Percentiles rank a stretch among this genome's conserved stretches.
phyloP scores from a whole-genome alignment of 306 rosid species.

The Pyrus communis region DNA sequence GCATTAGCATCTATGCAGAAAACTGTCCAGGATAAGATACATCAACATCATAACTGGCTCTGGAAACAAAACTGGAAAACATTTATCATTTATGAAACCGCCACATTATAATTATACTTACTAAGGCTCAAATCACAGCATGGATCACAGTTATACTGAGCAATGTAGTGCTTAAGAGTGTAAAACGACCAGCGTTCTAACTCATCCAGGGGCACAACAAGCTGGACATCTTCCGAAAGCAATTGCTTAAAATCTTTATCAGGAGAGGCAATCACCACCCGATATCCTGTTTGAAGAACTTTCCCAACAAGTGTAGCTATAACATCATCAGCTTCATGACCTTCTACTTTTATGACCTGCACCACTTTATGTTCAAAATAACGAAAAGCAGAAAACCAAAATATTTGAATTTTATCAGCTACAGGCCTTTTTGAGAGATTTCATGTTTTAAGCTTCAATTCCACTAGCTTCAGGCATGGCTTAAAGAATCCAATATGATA shows the following conservation, averaged over 20 bases:
- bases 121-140: conserved; percentile 80
- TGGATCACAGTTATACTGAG: conserved; percentile 80
- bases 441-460: too few species aligned
- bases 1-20: not conserved
- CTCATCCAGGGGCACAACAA: conserved; percentile 82
- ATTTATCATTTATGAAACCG: not conserved
- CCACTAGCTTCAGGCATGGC: too few species aligned
- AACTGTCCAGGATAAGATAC: not conserved
- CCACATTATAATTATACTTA: conserved; percentile 34
- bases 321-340: conserved; percentile 96
- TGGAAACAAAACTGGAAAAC: not conserved
- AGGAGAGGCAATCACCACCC: conserved; percentile 83
- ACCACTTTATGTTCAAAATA: conserved; percentile 17
- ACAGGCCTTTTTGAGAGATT: not conserved
- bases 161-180: conserved; percentile 66
- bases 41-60: not conserved
- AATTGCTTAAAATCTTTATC: conserved; percentile 96
- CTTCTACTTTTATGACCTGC: conserved; percentile 58
- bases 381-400: not conserved
- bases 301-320: conserved; percentile 76
- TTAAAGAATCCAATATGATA: not conserved
- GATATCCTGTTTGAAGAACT: conserved; percentile 51
- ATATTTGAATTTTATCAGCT: not conserved
- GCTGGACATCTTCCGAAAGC: conserved; percentile 83
- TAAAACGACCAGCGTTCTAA: conserved; percentile 86